phyloP scores from a whole-genome alignment of 306 rosid species.

The Amphicarpaea edgeworthii region DNA sequence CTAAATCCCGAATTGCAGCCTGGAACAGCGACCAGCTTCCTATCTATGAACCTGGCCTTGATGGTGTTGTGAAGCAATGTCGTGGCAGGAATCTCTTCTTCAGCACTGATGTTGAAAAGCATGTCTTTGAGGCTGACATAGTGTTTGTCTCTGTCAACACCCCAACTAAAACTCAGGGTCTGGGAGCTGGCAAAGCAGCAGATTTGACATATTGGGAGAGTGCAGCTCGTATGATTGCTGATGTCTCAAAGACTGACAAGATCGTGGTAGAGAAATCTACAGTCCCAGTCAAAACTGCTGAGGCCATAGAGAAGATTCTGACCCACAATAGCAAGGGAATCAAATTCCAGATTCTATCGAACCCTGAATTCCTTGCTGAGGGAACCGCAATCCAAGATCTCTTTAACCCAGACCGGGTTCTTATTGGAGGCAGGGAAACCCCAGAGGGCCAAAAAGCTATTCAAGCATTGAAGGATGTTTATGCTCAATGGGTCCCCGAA shows the following conservation, averaged over 20 bases:
- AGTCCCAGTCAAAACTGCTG: constrained; percentile 98
- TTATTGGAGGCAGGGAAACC: constrained; percentile 97
- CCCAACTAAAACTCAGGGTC: constrained; percentile 95
- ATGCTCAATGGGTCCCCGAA: constrained; percentile 96
- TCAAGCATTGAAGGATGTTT: constrained; percentile 74
- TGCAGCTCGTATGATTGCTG: constrained; percentile 99
- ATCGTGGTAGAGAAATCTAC: constrained; percentile 98
- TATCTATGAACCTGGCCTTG: constrained; percentile 98
- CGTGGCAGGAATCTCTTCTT: constrained; percentile 98
- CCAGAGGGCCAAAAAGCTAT: constrained; percentile 89
- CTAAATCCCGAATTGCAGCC: constrained; percentile 78
- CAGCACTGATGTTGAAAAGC: constrained; percentile 94
- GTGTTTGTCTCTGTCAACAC: constrained; percentile 99
- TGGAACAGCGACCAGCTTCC: constrained; percentile 98
- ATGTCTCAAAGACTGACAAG: constrained; percentile 92
- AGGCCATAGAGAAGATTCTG: constrained; percentile 95
- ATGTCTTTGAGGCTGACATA: constrained; percentile 89
- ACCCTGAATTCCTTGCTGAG: constrained; percentile 99
- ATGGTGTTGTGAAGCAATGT: constrained; percentile 87
- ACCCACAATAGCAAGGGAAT: constrained; percentile 97
- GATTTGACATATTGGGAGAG: constrained; percentile 99
- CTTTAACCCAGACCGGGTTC: constrained; percentile 87
- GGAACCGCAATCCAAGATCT: constrained; percentile 97
- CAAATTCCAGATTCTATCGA: constrained; percentile 90
- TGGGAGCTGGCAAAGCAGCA: constrained; percentile 99